Percentiles rank a stretch among this genome's conserved stretches.
Conservation (phyloP, 2,329 filamentous ascomycete species). For the Beauveria sp. region DNA sequence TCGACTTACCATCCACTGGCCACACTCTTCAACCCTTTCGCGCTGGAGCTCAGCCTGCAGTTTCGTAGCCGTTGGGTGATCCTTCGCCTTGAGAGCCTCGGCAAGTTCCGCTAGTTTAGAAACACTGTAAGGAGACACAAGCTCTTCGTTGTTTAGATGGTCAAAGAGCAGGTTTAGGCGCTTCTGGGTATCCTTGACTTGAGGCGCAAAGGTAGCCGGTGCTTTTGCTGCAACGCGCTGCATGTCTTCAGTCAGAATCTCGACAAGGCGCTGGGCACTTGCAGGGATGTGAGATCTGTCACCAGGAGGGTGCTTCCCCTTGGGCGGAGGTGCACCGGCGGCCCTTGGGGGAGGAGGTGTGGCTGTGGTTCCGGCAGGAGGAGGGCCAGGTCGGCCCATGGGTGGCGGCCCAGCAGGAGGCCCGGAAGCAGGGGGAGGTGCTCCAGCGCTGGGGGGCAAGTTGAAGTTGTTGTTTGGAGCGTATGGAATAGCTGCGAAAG, state of each 20-base stretch:
- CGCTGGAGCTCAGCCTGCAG: slow-evolving; percentile 70
- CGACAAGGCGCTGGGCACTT: slow-evolving; percentile 68
- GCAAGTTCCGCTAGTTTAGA: slow-evolving; percentile 58
- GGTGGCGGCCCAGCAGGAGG: slow-evolving; percentile 29
- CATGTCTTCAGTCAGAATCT: slow-evolving; percentile 77
- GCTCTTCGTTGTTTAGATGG: slow-evolving; percentile 90
- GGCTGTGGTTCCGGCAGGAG: slow-evolving; percentile 19
- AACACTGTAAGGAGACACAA: slow-evolving; percentile 74
- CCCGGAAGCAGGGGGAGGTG: slow-evolving; percentile 29
- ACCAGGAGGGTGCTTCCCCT: slow-evolving; percentile 66
- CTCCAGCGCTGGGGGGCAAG: slow-evolving; percentile 30
- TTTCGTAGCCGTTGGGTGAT: slow-evolving; percentile 59
- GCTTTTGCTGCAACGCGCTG: slow-evolving; percentile 80
- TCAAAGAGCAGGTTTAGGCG: slow-evolving; percentile 91
- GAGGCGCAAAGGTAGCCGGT: slow-evolving; percentile 75
- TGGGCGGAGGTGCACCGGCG: slow-evolving; percentile 42
- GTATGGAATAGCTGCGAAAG: slow-evolving; percentile 26
- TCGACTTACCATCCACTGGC: slow-evolving; percentile 74
- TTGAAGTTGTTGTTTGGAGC: slow-evolving; percentile 46
- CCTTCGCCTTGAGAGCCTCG: slow-evolving; percentile 56
- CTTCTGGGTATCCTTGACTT: slow-evolving; percentile 92
- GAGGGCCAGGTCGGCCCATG: slow-evolving; percentile 25
- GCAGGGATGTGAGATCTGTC: slow-evolving; percentile 85
- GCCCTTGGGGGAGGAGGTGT: slow-evolving; percentile 40
- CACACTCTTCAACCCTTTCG: slow-evolving; percentile 72